A percentile compares a stretch with the other conserved stretches of the same genome.
phyloP scores from a whole-genome alignment of 495 filamentous ascomycete species.

The Immersiella caudata region DNA sequence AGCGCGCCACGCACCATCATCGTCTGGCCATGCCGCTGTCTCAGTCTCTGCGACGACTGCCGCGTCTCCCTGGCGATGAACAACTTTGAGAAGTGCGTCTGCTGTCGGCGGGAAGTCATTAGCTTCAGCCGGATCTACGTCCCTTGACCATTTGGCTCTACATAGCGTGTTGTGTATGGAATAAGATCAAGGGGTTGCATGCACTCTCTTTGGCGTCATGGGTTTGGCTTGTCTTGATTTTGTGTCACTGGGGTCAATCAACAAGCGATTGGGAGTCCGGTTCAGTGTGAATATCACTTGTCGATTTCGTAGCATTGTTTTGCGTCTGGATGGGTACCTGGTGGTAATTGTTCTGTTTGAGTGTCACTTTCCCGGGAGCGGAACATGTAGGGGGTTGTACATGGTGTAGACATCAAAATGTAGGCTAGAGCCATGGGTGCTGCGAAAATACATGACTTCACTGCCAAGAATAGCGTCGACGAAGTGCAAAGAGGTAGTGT shows the following conservation, averaged over 20 bases:
- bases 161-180: not conserved
- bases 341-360: not conserved
- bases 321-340: not conserved
- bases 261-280: not conserved
- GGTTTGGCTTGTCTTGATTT: not conserved
- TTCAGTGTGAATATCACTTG: not conserved
- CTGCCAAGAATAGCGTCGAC: not conserved
- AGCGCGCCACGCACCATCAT: conserved; percentile 83
- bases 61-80: conserved; percentile 92
- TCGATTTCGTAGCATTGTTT: not conserved
- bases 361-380: not conserved
- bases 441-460: not conserved
- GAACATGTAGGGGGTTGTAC: not conserved
- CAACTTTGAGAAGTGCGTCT: conserved; percentile 94
- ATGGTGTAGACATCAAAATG: not conserved
- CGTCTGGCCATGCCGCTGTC: conserved; percentile 94
- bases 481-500: not conserved
- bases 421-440: not conserved
- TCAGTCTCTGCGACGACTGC: conserved; percentile 94
- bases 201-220: not conserved
- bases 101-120: conserved; percentile 81
- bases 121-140: conserved; percentile 92
- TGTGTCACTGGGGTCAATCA: not conserved
- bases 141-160: conserved; percentile 53
- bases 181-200: not conserved